A percentile compares a stretch with the other conserved stretches of the same genome.
These are phyloP conservation scores for Pinus tabuliformis DNA, from an alignment of 75 land plant genomes.

Conservation along the genomic window DNA sequence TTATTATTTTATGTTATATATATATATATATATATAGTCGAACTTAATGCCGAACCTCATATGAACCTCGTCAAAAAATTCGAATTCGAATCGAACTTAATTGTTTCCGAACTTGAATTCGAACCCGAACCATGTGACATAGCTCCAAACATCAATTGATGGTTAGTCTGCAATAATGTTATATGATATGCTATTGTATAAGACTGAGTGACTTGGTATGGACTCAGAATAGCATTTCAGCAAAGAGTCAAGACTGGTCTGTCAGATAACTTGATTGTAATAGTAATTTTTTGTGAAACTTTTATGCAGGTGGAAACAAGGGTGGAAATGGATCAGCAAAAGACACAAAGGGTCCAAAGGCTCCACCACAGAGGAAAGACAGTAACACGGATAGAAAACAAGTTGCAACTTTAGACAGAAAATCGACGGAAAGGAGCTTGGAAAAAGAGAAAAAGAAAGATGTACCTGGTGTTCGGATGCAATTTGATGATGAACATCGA, in stretches of 20 bases:
- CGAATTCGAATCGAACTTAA: too few relatives aligned
- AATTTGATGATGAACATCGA: slow-evolving; percentile 82
- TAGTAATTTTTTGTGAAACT: background rate
- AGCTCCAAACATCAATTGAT: background rate
- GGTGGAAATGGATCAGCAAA: slow-evolving; percentile 14
- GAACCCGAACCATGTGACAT: too few relatives aligned
- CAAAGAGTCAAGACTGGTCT: background rate
- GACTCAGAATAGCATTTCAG: background rate
- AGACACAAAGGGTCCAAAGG: slow-evolving; percentile 32
- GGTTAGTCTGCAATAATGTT: background rate
- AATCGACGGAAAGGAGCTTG: slow-evolving; percentile 40
- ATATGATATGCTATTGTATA: background rate
- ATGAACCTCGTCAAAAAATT: too few relatives aligned
- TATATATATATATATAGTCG: too few relatives aligned
- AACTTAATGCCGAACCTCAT: too few relatives aligned
- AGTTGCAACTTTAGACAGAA: slow-evolving; percentile 50
- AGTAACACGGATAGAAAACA: slow-evolving; percentile 23
- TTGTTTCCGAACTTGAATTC: too few relatives aligned
- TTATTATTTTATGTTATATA: too few relatives aligned
- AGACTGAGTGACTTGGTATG: background rate
- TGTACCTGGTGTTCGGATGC: slow-evolving; percentile 92
- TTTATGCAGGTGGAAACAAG: slow-evolving; percentile 16
- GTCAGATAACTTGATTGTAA: slow-evolving; percentile 5
- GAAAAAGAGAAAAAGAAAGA: slow-evolving; percentile 96
- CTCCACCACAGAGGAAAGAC: slow-evolving; percentile 52